These are phyloP conservation scores for Aspergillus arachidicola DNA, from an alignment of 2,329 filamentous ascomycete genomes.

Conservation along the genomic window DNA sequence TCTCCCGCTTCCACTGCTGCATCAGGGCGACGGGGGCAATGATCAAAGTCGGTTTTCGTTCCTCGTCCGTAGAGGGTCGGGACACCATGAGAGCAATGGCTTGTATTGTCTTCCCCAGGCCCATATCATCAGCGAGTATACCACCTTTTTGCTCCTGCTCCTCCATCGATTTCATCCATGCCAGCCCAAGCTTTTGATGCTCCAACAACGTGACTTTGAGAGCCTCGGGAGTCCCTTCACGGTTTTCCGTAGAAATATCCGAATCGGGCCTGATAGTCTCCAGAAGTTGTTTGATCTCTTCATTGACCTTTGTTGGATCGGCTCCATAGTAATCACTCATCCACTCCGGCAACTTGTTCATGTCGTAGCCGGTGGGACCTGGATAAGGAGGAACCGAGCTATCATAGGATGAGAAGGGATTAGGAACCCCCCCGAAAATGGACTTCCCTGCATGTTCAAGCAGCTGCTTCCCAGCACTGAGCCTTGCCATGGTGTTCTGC, in stretches of 20 bases:
- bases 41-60: constrained; percentile 75
- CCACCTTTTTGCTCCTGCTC: constrained; percentile 71
- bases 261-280: constrained; percentile 74
- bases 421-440: constrained; percentile 8
- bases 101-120: constrained; percentile 81
- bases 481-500: constrained; percentile 23
- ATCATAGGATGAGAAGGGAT: constrained; percentile 5
- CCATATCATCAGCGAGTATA: constrained; percentile 81
- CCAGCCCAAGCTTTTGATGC: constrained; percentile 77
- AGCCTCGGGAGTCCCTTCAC: constrained; percentile 69
- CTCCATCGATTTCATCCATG: constrained; percentile 77
- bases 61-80: constrained; percentile 61
- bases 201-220: constrained; percentile 72
- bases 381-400: neutral
- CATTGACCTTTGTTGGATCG: constrained; percentile 57
- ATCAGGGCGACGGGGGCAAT: constrained; percentile 78
- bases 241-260: constrained; percentile 62
- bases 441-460: constrained; percentile 16
- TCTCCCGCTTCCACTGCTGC: constrained; percentile 83
- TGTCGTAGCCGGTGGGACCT: neutral
- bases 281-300: constrained; percentile 71
- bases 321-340: constrained; percentile 22
- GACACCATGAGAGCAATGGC: constrained; percentile 75
- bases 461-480: constrained; percentile 19
- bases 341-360: constrained; percentile 8